phyloP scores from a whole-genome alignment of 2,329 filamentous ascomycete species.

The Cladorrhinum sp. region DNA sequence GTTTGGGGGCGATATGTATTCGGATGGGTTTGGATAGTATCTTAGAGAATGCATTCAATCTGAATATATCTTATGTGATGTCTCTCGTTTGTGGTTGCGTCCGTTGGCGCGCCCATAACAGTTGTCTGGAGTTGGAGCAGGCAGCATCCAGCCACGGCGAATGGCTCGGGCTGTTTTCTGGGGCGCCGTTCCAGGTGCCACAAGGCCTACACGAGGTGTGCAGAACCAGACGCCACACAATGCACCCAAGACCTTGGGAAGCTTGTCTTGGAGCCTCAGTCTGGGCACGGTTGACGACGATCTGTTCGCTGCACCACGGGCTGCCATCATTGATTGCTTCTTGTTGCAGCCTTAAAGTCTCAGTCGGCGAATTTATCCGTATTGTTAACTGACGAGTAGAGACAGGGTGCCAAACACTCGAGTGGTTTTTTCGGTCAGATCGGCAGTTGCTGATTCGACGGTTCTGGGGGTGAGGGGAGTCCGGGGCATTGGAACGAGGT shows the following conservation, averaged over 20 bases:
- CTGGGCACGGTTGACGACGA: not conserved
- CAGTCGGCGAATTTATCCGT: not conserved
- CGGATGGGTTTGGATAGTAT: not conserved
- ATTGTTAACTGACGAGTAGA: not conserved
- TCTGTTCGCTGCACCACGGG: too few relatives aligned
- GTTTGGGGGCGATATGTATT: not conserved
- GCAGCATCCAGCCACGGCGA: too few relatives aligned
- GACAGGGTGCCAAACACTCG: not conserved
- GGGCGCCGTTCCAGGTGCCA: not conserved
- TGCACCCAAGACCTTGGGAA: slow-evolving; percentile 4
- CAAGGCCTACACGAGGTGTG: not conserved
- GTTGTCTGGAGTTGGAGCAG: too few relatives aligned
- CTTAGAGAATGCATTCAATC: too few relatives aligned
- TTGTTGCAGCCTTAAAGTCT: not conserved
- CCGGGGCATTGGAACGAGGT: not conserved
- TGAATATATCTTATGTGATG: too few relatives aligned
- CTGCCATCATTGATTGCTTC: too few relatives aligned
- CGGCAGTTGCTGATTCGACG: not conserved
- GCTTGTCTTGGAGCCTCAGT: slow-evolving; percentile 7
- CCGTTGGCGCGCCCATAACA: too few relatives aligned
- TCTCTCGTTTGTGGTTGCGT: too few relatives aligned
- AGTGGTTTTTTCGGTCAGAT: too few relatives aligned
- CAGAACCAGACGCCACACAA: not conserved
- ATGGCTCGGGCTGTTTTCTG: not conserved
- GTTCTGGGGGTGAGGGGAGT: not conserved